Evolutionary conservation across 1,284 basidiomycete species (phyloP).

Genomic region (Puccinia coronata): DNA sequence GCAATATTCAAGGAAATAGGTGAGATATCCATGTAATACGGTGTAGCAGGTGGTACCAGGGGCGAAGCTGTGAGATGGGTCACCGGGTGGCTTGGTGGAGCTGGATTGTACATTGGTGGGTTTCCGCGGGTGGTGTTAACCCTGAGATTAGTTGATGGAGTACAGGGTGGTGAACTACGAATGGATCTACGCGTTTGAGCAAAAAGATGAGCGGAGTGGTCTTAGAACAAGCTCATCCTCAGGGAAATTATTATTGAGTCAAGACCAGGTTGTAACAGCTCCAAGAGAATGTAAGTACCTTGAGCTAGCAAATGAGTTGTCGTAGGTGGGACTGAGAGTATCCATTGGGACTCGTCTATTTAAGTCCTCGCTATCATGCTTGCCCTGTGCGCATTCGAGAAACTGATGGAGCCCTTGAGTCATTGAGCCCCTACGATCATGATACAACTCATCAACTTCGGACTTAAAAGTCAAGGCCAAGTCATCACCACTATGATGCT

Average conservation of each 20-base stretch:
- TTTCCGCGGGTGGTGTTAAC: neutral
- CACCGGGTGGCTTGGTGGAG: neutral
- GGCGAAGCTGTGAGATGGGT: neutral
- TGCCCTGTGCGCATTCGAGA: neutral
- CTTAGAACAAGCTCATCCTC: neutral
- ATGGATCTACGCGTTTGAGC: neutral
- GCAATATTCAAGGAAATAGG: neutral
- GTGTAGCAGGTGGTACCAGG: neutral
- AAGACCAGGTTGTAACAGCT: neutral
- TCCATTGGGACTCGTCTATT: neutral
- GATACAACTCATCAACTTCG: neutral
- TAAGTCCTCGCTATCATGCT: no score
- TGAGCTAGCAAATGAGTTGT: neutral
- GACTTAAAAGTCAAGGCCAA: neutral
- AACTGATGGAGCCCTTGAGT: neutral
- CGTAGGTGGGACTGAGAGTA: slow-evolving; percentile 1
- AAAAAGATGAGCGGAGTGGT: neutral
- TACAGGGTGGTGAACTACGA: neutral
- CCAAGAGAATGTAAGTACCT: neutral
- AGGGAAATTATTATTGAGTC: neutral
- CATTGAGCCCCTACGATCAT: neutral
- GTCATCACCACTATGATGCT: neutral
- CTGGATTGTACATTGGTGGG: neutral
- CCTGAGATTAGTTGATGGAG: neutral
- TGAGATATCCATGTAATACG: slow-evolving; percentile 6